Conservation (phyloP, 257 asterid genomes). For the Gardenia jasminoides region DNA sequence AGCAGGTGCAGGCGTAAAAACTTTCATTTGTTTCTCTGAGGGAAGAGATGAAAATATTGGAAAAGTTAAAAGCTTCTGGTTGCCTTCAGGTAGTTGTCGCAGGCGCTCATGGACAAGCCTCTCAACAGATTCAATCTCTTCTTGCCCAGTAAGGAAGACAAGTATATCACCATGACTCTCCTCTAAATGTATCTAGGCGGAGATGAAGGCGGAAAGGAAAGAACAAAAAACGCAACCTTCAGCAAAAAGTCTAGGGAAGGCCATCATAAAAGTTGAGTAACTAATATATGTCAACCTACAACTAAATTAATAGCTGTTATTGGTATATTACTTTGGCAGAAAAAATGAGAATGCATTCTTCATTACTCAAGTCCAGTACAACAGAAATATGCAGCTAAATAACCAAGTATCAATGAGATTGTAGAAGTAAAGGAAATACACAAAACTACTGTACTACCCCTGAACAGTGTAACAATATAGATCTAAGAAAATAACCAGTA, state of each 20-base stretch:
- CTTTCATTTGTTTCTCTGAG: constrained; percentile 94
- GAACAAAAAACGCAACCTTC: constrained; percentile 1
- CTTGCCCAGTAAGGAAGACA: constrained; percentile 97
- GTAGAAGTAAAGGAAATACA: neutral
- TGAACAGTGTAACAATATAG: neutral
- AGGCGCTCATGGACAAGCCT: constrained; percentile 79
- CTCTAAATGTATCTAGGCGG: constrained; percentile 57
- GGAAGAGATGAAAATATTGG: constrained; percentile 96
- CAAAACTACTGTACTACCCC: neutral
- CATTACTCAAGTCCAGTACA: neutral
- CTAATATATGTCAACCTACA: neutral
- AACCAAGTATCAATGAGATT: neutral
- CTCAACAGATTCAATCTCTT: constrained; percentile 93
- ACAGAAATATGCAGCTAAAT: neutral
- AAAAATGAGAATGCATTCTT: neutral
- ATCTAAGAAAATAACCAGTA: neutral
- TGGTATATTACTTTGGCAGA: neutral
- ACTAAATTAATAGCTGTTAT: neutral
- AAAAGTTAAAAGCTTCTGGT: constrained; percentile 60
- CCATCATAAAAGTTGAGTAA: neutral
- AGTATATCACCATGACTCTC: constrained; percentile 92
- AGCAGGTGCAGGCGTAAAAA: constrained; percentile 66
- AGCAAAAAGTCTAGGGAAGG: constrained; percentile 11
- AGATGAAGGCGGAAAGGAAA: constrained; percentile 33
- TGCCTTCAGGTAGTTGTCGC: constrained; percentile 66